Conservation (phyloP, 768 basidiomycete species). For the Calocybe gangraenosa region DNA sequence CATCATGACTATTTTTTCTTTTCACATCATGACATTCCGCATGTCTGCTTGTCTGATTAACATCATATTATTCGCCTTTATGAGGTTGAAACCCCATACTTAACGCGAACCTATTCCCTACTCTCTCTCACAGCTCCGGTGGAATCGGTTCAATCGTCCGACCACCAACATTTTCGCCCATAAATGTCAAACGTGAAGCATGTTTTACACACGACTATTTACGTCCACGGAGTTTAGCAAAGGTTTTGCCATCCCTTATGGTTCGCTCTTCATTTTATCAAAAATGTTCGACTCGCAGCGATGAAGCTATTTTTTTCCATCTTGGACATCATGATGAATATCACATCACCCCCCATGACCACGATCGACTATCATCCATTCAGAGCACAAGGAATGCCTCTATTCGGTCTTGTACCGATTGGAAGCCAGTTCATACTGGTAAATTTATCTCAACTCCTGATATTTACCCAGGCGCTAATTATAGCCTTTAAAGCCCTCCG, state of each 20-base stretch:
- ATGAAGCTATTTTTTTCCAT: no score
- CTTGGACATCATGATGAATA: no score
- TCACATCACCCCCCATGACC: not conserved
- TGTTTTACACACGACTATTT: not conserved
- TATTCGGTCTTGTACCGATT: conserved; percentile 5
- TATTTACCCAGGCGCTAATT: conserved; percentile 7
- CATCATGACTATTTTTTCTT: not conserved
- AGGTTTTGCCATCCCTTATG: not conserved
- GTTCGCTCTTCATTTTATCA: no score
- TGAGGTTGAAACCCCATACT: not conserved
- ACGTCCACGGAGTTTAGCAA: no score
- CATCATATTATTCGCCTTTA: not conserved
- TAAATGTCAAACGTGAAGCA: not conserved
- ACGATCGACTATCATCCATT: not conserved
- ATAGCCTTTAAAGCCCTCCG: conserved; percentile 1
- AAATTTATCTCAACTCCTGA: not conserved
- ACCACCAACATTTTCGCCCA: not conserved
- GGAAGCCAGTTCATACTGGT: not conserved
- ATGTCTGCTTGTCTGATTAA: no score
- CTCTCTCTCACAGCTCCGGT: not conserved
- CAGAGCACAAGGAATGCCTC: not conserved
- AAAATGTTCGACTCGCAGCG: no score
- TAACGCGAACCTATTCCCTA: not conserved
- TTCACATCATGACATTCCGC: not conserved
- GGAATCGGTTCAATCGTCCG: not conserved